Percentiles rank a stretch among this genome's conserved stretches.
phyloP scores from a whole-genome alignment of 2,329 filamentous ascomycete species.

The Botrytis pseudocinerea region DNA sequence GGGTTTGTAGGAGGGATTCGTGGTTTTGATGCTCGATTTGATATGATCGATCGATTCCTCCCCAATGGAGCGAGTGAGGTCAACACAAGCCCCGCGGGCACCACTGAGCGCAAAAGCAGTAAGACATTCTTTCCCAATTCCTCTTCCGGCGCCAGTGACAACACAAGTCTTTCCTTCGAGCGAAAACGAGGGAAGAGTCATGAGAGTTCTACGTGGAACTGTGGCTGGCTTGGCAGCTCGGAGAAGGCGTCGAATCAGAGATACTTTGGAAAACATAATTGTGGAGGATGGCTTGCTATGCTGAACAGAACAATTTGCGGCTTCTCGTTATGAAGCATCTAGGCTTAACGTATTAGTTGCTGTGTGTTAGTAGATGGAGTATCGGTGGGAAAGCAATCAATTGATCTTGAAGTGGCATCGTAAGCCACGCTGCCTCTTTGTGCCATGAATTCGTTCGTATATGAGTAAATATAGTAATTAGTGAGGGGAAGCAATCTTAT shows the following conservation, averaged over 20 bases:
- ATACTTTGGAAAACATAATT: not conserved
- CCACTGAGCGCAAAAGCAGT: conserved; percentile 41
- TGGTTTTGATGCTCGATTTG: conserved; percentile 35
- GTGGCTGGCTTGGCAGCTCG: not conserved
- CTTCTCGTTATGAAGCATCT: not conserved
- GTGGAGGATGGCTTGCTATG: not conserved
- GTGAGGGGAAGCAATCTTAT: not conserved
- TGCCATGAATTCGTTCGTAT: not conserved
- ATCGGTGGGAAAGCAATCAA: conserved; percentile 11
- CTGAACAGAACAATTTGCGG: not conserved
- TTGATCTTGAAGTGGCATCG: not conserved
- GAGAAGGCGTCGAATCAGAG: not conserved
- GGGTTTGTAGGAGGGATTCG: conserved; percentile 31
- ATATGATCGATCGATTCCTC: conserved; percentile 39
- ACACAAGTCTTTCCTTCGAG: conserved; percentile 47
- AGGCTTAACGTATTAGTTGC: not conserved
- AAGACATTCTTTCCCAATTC: conserved; percentile 52
- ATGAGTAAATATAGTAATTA: not conserved
- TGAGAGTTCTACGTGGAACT: conserved; percentile 26
- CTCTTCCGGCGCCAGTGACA: conserved; percentile 54
- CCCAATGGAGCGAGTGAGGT: conserved; percentile 28
- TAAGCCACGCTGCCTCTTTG: not conserved
- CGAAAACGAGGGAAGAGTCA: conserved; percentile 44
- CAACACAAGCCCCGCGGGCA: conserved; percentile 35
- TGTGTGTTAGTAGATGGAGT: not conserved